A percentile compares a stretch with the other conserved stretches of the same genome.
Conservation (phyloP, 306 rosid genomes). For the Casuarina glauca region DNA sequence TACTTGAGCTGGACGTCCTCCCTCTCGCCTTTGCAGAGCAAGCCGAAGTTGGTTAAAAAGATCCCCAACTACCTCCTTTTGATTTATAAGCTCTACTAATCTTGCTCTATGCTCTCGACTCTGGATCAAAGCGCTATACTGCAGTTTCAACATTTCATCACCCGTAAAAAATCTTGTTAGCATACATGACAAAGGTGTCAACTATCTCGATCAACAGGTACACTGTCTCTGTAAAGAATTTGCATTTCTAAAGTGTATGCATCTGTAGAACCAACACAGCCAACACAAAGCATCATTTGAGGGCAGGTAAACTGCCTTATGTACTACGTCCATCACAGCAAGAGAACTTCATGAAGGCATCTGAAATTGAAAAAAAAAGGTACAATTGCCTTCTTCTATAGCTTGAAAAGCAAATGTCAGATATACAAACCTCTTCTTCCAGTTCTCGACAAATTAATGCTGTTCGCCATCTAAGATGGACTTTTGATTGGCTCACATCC, state of each 20-base stretch:
- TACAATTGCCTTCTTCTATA: slow-evolving; percentile 13
- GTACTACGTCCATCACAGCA: background rate
- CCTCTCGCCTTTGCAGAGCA: slow-evolving; percentile 80
- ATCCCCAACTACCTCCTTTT: slow-evolving; percentile 91
- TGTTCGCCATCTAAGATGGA: slow-evolving; percentile 96
- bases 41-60: slow-evolving; percentile 96
- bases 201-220: background rate
- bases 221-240: background rate
- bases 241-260: slow-evolving; percentile 10
- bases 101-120: slow-evolving; percentile 67
- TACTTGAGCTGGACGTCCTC: slow-evolving; percentile 96
- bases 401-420: slow-evolving; percentile 10
- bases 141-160: slow-evolving; percentile 46
- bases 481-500: slow-evolving; percentile 95
- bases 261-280: slow-evolving; percentile 2
- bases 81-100: slow-evolving; percentile 83
- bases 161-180: slow-evolving; percentile 26
- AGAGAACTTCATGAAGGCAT: slow-evolving; percentile 6
- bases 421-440: slow-evolving; percentile 84
- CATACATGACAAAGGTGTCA: slow-evolving; percentile 8
- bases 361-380: slow-evolving; percentile 7
- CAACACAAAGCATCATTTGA: slow-evolving; percentile 20
- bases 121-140: slow-evolving; percentile 77
- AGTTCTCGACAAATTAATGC: slow-evolving; percentile 90
- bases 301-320: background rate